Percentiles rank a stretch among this genome's conserved stretches.
Evolutionary conservation across 441 rosid species (phyloP).

Genomic region (Adansonia grandidieri): DNA sequence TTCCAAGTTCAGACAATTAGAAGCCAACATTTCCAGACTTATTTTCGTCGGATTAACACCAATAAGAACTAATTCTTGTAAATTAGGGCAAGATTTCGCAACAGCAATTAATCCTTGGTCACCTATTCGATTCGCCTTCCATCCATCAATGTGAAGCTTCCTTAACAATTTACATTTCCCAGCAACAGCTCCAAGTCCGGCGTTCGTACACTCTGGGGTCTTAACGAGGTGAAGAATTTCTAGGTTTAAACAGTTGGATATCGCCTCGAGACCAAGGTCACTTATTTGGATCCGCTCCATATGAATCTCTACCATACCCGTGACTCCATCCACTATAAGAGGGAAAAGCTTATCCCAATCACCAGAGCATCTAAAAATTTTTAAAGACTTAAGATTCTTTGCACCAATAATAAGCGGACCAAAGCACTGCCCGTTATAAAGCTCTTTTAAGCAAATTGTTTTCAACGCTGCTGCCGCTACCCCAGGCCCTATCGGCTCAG

Average conservation of each 20-base stretch:
- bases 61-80: slow-evolving; percentile 71
- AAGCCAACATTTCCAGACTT: slow-evolving; percentile 59
- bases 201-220: slow-evolving; percentile 68
- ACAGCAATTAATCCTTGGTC: slow-evolving; percentile 63
- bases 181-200: slow-evolving; percentile 50
- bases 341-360: slow-evolving; percentile 76
- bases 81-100: slow-evolving; percentile 57
- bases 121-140: slow-evolving; percentile 67
- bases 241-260: slow-evolving; percentile 58
- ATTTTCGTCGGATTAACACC: slow-evolving; percentile 69
- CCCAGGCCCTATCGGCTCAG: slow-evolving; percentile 69
- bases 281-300: slow-evolving; percentile 71
- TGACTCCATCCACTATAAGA: slow-evolving; percentile 43
- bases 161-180: slow-evolving; percentile 62
- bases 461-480: slow-evolving; percentile 59
- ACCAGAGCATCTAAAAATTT: slow-evolving; percentile 76
- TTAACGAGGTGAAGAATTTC: slow-evolving; percentile 73
- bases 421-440: slow-evolving; percentile 75
- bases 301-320: slow-evolving; percentile 62
- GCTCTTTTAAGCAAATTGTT: slow-evolving; percentile 69
- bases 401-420: slow-evolving; percentile 64
- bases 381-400: slow-evolving; percentile 61
- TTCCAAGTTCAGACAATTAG: slow-evolving; percentile 67
- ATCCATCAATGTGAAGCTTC: slow-evolving; percentile 81
- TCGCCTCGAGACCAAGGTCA: slow-evolving; percentile 56